phyloP scores from a whole-genome alignment of 305 asterid genomes.

The Fraxinus dipetala region DNA sequence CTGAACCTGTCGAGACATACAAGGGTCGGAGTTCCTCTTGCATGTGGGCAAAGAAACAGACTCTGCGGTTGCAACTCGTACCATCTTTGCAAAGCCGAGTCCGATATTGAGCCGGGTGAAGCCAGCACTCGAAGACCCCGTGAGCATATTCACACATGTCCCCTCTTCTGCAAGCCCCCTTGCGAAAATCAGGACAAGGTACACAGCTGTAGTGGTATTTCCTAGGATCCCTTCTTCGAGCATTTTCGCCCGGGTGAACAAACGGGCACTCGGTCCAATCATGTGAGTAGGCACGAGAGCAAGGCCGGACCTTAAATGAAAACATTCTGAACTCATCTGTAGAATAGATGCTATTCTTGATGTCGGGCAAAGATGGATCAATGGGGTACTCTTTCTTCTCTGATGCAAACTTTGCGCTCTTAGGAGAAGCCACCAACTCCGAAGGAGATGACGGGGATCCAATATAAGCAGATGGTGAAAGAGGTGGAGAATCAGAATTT shows the following conservation, averaged over 20 bases:
- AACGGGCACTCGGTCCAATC: conserved; percentile 97
- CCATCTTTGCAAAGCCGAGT: conserved; percentile 84
- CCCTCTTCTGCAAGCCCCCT: conserved; percentile 76
- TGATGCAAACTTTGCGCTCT: conserved; percentile 22
- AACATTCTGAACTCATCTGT: conserved; percentile 81
- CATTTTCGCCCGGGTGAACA: conserved; percentile 86
- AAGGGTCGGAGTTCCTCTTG: conserved; percentile 75
- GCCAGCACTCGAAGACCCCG: conserved; percentile 90
- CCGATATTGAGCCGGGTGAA: conserved; percentile 77
- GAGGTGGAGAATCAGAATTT: conserved; percentile 41
- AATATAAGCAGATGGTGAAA: conserved; percentile 42
- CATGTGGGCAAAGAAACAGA: conserved; percentile 79
- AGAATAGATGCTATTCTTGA: conserved; percentile 67
- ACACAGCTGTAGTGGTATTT: conserved; percentile 81
- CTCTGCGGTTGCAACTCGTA: conserved; percentile 56
- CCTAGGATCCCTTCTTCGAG: conserved; percentile 77
- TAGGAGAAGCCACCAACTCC: conserved; percentile 38
- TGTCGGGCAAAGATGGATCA: conserved; percentile 82
- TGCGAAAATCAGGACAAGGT: conserved; percentile 80
- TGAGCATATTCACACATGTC: conserved; percentile 91
- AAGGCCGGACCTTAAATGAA: conserved; percentile 70
- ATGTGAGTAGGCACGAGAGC: conserved; percentile 83
- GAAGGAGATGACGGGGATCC: conserved; percentile 39
- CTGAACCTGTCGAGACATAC: conserved; percentile 74
- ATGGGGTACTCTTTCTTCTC: conserved; percentile 73